Evolutionary conservation across 2,329 filamentous ascomycete species (phyloP), one percentile per base, ranked within the genome.

Genomic region (Claviceps sp.): DNA sequence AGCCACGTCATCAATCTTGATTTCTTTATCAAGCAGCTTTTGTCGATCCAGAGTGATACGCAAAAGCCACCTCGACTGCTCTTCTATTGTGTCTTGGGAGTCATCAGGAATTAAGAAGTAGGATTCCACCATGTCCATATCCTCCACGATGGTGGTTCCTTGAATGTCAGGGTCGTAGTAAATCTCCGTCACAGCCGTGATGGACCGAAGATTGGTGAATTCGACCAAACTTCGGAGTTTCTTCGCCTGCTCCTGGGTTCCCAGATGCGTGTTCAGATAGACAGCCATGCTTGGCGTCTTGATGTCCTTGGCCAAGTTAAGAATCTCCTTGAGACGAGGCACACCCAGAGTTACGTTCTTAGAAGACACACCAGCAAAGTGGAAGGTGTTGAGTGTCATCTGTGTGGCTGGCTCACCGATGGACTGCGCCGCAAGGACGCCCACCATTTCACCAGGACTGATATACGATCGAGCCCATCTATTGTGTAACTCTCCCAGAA

Each of bases 321-420:
- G 78, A 81, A 98, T 98, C 73, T 98, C 93, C 78, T 98, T 98
- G 48, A 98, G 81, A 82, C 93, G 91, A 44, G 93, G 93, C 44
- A 98, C 93, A 89, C 93, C 93, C 48, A 98, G 84, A 0, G 93
- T 98, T 52, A 98, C 91, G 77, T 98, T 98, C 84, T 98, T 98
- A 24, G 91, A 95, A 40, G 94, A 95, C 55, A 98, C 89, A 95
- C 93, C 93, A 69, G 93, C 90, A 69, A 98, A 98, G 77, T 98
- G 93, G 85, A 98, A 98, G 24, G 93, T 98, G 73, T 98, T 98
- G 55, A 98, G 74, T 1, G 93, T 98, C 93, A 98, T 98, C 75
- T 98, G 93, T 1, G 93, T 98, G 22, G 93, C 94, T 42, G 93
- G 93, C 70, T 98, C 93, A 73, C 93, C 93, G 65, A 98, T 98